Percentiles rank a stretch among this genome's conserved stretches.
phyloP scores from a whole-genome alignment of 1,139 yeast species.

The Geotrichum klebahnii region DNA sequence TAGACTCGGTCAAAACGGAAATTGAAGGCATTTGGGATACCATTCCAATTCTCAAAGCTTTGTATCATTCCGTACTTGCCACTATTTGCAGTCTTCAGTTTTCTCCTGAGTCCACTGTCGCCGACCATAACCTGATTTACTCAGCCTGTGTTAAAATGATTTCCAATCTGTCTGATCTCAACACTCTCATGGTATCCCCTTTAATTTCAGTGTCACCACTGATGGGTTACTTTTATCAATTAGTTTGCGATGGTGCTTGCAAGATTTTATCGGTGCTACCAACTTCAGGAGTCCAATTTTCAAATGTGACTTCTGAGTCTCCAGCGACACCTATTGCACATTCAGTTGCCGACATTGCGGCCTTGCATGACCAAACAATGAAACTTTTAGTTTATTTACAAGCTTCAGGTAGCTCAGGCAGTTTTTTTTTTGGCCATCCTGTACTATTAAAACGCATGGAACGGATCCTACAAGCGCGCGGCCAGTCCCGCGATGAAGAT shows the following conservation, averaged over 20 bases:
- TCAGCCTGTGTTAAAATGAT: conserved; percentile 17
- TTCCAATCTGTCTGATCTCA: conserved; percentile 21
- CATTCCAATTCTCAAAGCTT: conserved; percentile 33
- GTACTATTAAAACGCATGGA: neutral
- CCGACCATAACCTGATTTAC: too few species aligned
- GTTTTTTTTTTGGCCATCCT: neutral
- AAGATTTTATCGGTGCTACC: neutral
- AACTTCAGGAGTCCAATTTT: neutral
- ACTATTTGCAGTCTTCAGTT: conserved; percentile 15
- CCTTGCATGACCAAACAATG: neutral
- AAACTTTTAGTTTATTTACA: neutral
- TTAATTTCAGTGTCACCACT: conserved; percentile 33
- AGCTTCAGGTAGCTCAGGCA: neutral
- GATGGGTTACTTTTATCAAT: conserved; percentile 25
- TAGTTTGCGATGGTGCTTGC: conserved; percentile 7
- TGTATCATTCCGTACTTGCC: conserved; percentile 31
- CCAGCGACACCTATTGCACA: neutral
- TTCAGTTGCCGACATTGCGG: neutral
- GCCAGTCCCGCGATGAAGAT: neutral
- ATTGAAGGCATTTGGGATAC: conserved; percentile 34
- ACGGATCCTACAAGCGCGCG: neutral
- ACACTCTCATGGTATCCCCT: conserved; percentile 31
- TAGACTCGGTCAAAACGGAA: conserved; percentile 23
- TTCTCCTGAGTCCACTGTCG: conserved; percentile 11
- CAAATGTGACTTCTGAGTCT: neutral